Percentiles rank a stretch among this genome's conserved stretches.
phyloP scores from a whole-genome alignment of 176 grass and related monocot genomes.

The Oryza officinalis region DNA sequence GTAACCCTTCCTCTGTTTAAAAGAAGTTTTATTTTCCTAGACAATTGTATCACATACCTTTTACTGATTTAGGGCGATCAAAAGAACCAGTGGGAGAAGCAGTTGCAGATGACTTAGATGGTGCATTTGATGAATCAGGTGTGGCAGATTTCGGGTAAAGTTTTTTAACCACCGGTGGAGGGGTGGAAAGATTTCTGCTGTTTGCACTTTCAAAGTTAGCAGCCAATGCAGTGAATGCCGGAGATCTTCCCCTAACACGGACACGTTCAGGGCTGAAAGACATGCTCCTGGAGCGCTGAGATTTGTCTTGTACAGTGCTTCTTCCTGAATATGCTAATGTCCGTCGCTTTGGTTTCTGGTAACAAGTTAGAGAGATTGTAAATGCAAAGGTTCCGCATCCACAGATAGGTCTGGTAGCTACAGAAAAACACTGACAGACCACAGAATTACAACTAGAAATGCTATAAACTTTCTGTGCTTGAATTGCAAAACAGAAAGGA shows the following conservation, averaged over 20 bases:
- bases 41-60: constrained; percentile 54
- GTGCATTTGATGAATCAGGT: constrained; percentile 47
- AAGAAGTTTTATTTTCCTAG: background rate
- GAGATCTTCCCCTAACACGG: constrained; percentile 81
- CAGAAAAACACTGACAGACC: background rate
- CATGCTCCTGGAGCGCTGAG: constrained; percentile 86
- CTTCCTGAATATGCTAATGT: constrained; percentile 55
- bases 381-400: constrained; percentile 1
- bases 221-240: constrained; percentile 83
- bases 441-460: background rate
- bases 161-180: constrained; percentile 82
- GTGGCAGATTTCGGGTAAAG: constrained; percentile 76
- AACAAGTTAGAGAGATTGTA: background rate
- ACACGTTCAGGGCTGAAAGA: constrained; percentile 87
- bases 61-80: constrained; percentile 54
- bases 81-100: constrained; percentile 49
- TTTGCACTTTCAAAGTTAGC: constrained; percentile 85
- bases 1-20: background rate
- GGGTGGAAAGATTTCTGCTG: constrained; percentile 85
- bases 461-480: background rate
- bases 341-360: constrained; percentile 78
- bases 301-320: constrained; percentile 66
- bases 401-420: background rate
- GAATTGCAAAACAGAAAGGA: constrained; percentile 18
- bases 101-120: constrained; percentile 59